Percentiles rank a stretch among this genome's conserved stretches.
Conservation (phyloP, 73 alveolate species). For the Breviolum minutum region DNA sequence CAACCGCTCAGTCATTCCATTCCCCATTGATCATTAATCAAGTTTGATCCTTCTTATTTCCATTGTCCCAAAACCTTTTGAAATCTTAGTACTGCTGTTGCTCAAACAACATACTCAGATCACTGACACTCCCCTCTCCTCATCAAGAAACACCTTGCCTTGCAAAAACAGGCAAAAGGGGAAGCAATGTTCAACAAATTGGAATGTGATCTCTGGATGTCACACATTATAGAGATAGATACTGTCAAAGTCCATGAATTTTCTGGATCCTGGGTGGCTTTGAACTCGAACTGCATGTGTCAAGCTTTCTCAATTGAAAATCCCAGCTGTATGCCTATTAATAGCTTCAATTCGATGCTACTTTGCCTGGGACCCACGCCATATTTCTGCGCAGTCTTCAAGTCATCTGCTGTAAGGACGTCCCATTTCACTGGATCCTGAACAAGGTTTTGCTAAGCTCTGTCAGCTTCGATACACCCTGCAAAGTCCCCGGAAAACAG, state of each 20-base stretch:
- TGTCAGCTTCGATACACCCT: background rate
- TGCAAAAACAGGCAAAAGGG: background rate
- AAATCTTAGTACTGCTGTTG: too few relatives aligned
- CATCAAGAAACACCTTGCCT: slow-evolving; percentile 50
- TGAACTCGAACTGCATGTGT: too few relatives aligned
- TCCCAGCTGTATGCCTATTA: too few relatives aligned
- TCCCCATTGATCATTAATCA: too few relatives aligned
- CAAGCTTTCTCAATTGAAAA: too few relatives aligned
- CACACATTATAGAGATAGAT: too few relatives aligned
- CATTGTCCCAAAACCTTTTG: too few relatives aligned
- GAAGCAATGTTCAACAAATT: too few relatives aligned
- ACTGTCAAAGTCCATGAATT: background rate
- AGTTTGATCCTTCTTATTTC: too few relatives aligned
- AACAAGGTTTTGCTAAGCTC: background rate
- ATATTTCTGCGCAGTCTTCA: background rate
- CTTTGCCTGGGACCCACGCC: background rate
- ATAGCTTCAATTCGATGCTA: too few relatives aligned
- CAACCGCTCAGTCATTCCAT: background rate
- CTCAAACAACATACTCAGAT: too few relatives aligned
- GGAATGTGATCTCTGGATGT: too few relatives aligned
- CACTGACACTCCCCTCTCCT: background rate
- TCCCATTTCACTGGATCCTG: slow-evolving; percentile 91
- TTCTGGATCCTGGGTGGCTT: background rate
- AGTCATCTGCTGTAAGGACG: slow-evolving; percentile 52
- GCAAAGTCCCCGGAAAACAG: background rate